phyloP scores from a whole-genome alignment of 192 early-diverging fungal species.

The Haplosporangium gracile region DNA sequence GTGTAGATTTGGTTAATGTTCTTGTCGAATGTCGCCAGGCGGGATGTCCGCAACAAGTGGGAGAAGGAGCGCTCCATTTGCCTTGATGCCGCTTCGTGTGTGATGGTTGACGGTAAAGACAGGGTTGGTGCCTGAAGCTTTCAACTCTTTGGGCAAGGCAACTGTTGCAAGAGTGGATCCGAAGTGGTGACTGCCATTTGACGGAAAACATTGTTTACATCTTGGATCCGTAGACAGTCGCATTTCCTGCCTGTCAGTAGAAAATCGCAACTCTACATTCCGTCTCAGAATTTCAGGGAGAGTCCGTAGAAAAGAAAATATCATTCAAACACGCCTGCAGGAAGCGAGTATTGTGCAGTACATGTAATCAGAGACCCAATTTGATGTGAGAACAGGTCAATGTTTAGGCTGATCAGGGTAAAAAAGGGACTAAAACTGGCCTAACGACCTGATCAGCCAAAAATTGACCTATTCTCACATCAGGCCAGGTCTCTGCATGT shows the following conservation, averaged over 20 bases:
- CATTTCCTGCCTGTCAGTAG: not conserved
- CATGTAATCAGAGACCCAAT: no score
- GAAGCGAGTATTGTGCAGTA: not conserved
- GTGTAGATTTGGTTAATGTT: slow-evolving; percentile 80
- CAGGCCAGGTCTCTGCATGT: no score
- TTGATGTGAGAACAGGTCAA: no score
- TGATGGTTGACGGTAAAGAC: not conserved
- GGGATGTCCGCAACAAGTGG: slow-evolving; percentile 75
- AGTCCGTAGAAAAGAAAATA: no score
- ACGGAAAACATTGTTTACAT: slow-evolving; percentile 3
- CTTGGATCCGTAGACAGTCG: slow-evolving; percentile 4
- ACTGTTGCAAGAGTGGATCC: not conserved
- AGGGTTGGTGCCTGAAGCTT: not conserved
- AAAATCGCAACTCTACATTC: not conserved
- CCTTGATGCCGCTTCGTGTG: not conserved
- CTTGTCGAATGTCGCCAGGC: slow-evolving; percentile 76
- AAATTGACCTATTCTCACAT: no score
- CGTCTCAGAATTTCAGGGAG: no score
- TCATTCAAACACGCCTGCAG: no score
- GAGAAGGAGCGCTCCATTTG: slow-evolving; percentile 76
- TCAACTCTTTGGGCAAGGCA: not conserved
- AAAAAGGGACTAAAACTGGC: no score
- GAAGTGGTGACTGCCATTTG: not conserved
- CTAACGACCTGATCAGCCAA: no score
- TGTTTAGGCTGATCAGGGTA: no score